A percentile compares a stretch with the other conserved stretches of the same genome.
These are phyloP conservation scores for Glycine latifolia DNA, from an alignment of 306 rosid genomes.

Conservation along the genomic window DNA sequence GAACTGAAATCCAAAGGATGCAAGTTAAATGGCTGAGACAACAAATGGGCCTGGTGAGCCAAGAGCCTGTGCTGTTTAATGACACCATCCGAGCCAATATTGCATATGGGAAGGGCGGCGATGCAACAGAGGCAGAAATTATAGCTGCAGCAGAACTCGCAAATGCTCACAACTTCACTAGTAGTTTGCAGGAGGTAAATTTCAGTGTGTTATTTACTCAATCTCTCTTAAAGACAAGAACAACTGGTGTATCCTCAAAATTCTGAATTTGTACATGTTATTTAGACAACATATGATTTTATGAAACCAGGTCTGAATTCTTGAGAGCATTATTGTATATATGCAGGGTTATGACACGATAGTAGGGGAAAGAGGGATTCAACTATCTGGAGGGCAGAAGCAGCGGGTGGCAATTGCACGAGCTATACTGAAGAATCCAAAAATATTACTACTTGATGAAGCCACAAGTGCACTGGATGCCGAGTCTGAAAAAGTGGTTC, in stretches of 20 bases:
- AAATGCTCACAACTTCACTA: slow-evolving; percentile 71
- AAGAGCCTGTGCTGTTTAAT: slow-evolving; percentile 69
- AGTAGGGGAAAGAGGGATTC: slow-evolving; percentile 70
- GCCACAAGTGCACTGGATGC: slow-evolving; percentile 88
- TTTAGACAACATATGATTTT: neutral
- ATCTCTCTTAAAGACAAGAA: slow-evolving; percentile 1
- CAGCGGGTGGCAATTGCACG: slow-evolving; percentile 76
- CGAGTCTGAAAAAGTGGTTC: slow-evolving; percentile 75
- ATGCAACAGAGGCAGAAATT: slow-evolving; percentile 70
- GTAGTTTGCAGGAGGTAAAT: slow-evolving; percentile 69
- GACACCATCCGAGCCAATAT: slow-evolving; percentile 68
- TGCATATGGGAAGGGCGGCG: slow-evolving; percentile 73
- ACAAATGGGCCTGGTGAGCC: slow-evolving; percentile 78
- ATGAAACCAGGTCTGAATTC: neutral
- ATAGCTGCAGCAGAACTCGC: slow-evolving; percentile 68
- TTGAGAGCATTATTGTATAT: slow-evolving; percentile 6
- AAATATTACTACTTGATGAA: slow-evolving; percentile 70
- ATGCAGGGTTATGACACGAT: slow-evolving; percentile 66
- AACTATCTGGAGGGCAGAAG: slow-evolving; percentile 73
- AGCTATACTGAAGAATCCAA: slow-evolving; percentile 70
- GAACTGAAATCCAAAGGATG: slow-evolving; percentile 57
- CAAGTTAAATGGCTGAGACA: slow-evolving; percentile 71
- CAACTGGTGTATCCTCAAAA: neutral
- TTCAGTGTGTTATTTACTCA: neutral
- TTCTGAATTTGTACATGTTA: neutral